These are phyloP conservation scores for Kwoniella sp. DNA, from an alignment of 768 basidiomycete species.

Conservation along the genomic window DNA sequence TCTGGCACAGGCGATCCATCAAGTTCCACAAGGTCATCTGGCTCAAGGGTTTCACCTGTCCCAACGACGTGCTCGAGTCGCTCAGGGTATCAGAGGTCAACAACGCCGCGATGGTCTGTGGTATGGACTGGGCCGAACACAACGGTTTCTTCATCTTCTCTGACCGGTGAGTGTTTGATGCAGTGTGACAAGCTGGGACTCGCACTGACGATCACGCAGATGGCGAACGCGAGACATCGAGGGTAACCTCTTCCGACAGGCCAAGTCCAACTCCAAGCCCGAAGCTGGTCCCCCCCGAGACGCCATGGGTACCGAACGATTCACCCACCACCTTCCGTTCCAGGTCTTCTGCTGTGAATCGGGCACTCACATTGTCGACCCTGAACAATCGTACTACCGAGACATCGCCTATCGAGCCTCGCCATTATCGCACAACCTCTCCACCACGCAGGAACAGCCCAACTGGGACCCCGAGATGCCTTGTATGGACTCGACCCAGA, in stretches of 20 bases:
- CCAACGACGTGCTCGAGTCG: conserved; percentile 94
- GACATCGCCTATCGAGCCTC: conserved; percentile 82
- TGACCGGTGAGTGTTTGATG: conserved; percentile 77
- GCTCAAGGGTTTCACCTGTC: conserved; percentile 98
- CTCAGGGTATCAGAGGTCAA: conserved; percentile 85
- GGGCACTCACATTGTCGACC: conserved; percentile 94
- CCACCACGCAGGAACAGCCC: conserved; percentile 56
- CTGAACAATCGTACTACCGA: conserved; percentile 89
- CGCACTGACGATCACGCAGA: too few relatives aligned
- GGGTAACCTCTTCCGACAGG: conserved; percentile 96
- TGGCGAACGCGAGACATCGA: conserved; percentile 98
- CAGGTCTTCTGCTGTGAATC: conserved; percentile 99
- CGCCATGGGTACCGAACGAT: conserved; percentile 70
- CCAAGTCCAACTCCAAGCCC: conserved; percentile 83
- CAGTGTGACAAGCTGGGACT: too few relatives aligned
- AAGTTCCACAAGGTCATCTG: conserved; percentile 87
- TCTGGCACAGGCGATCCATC: conserved; percentile 69
- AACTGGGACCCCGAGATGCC: conserved; percentile 71
- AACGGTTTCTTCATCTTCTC: conserved; percentile 98
- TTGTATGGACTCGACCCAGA: conserved; percentile 92
- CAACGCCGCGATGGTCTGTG: conserved; percentile 95
- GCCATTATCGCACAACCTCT: conserved; percentile 70
- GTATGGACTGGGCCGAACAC: conserved; percentile 99
- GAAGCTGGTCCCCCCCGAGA: conserved; percentile 92
- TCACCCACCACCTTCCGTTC: conserved; percentile 88